Evolutionary conservation across 2,329 filamentous ascomycete species (phyloP), one percentile per base, ranked within the genome.

Genomic region (Fusarium odoratissimum): DNA sequence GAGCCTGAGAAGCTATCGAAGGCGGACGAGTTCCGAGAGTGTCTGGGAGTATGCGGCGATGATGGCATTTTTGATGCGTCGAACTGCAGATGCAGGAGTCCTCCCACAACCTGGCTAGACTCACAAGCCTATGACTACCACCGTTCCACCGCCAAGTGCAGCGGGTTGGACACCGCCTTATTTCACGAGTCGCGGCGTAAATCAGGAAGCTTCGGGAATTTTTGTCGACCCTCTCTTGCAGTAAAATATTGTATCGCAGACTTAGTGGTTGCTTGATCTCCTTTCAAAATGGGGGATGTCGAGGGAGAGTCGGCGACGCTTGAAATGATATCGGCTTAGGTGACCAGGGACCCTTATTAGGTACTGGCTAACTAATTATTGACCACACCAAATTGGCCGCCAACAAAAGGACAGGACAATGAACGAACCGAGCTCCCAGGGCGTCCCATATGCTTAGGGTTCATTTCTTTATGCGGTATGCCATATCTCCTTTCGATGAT

Each of bases 11-110:
- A 81, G 75, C 83, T 85, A 57, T 91, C 88, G 75, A 88, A 83
- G 67, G 82, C 82, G 35, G 90, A 91, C 48, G 87, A 85, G 60
- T 88, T 85, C 73, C 89, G 86, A 71, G 89, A 91, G 77, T 91
- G 89, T 73, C 83, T 84, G 61, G 90, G 89, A 40, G 89, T 90
- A 54, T 83, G 84, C 55, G 89, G 88, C 60, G 86, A 86, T 59
- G 79, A 77, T 66, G 80, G 79, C 79, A 81, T 82, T 61, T 63
- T 73, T 75, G 56, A 31, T 69, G 61, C 49, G 56, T 69, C 49
- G 48, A 64, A 64, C 42, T 48, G 63, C 45, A 64, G 46, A 51
- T 33, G 48, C 45, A 40, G 61, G 56, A 51, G 69, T 54, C 65
- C 58, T 60, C 59, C 64, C 52, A 67, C 56, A 57, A 57, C 71